Base-by-base conservation (phyloP, 2,329 filamentous ascomycete genomes). In the Fusarium sp. region DNA sequence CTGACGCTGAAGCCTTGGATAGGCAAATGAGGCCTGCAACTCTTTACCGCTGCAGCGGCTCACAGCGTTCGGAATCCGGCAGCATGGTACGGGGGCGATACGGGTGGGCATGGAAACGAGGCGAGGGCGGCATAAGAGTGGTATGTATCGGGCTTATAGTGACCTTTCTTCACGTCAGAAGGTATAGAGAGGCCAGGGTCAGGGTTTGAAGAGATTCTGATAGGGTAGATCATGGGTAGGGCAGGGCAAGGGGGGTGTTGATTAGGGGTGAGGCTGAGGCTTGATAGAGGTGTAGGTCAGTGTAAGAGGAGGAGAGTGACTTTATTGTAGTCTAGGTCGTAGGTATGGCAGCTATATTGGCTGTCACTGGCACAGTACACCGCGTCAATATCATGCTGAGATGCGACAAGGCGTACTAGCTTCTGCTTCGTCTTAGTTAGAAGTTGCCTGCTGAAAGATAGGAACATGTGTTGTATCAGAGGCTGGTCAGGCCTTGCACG, bases 1-100 rank as follows among this genome's bases (percentile, higher is more conserved):
- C 15, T 26, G 24, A 23, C 30, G 39, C 24, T 23, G 15, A 40
- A 40, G 20, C 23, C 44, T 34, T 21, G 44, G 28, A 38, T 15
- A 44, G 14, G 11, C 21, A 45, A 48, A 26, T 57, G 60, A 49
- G 36, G 62, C 56, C 45, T 38, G 34, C 30, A n/a, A 40, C 40
- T 19, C n/a, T 40, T 23, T 45, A 40, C 44, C 62, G 20, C 54
- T 28, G 7, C 19, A 34, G 14, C 40, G 49, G 56, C 55, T 52
- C 56, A 43, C 45, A 36, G 21, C 50, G 30, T 48, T 56, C 58
- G 54, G 49, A 28, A 43, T 39, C 62, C 62, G 50, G 30, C 45
- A 65, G 45, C 28, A 51, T 39, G 46, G 62, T 49, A 62, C 42
- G 26, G 46, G 10, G 28, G 11, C 19, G 39, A 38, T 32, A 32